A percentile compares a stretch with the other conserved stretches of the same genome.
Conservation (phyloP, 352 stramenopile species). For the Phytophthora melonis region DNA sequence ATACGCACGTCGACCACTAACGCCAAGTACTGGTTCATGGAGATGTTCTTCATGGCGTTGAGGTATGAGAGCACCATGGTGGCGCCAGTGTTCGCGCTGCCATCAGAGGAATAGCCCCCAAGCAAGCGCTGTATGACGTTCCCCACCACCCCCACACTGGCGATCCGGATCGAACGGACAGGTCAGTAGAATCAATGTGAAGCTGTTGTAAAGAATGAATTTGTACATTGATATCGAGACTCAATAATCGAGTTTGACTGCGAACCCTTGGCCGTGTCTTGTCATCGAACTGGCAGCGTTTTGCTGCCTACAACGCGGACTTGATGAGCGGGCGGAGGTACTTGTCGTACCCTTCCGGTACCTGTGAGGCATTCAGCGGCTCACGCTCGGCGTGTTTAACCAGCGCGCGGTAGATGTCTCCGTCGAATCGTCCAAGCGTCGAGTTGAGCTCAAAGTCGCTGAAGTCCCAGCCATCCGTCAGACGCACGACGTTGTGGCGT, state of each 20-base stretch:
- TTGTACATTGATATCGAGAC: constrained; percentile 25
- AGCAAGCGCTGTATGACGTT: constrained; percentile 6
- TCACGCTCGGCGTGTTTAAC: constrained; percentile 45
- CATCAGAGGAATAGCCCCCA: constrained; percentile 22
- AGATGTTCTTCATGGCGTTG: constrained; percentile 72
- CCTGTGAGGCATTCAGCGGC: constrained; percentile 54
- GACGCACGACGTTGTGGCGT: constrained; percentile 50
- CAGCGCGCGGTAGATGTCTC: constrained; percentile 59
- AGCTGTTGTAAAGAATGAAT: constrained; percentile 18
- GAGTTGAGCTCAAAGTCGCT: constrained; percentile 71
- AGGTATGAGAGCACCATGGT: constrained; percentile 69
- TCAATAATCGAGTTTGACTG: not conserved
- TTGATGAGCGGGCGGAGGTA: constrained; percentile 44
- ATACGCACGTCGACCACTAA: constrained; percentile 51
- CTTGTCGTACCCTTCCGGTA: constrained; percentile 50
- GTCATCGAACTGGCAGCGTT: too few species aligned
- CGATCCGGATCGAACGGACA: constrained; percentile 25
- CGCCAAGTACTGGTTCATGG: constrained; percentile 60
- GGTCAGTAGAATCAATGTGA: constrained; percentile 6
- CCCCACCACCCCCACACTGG: constrained; percentile 5
- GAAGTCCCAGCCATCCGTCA: constrained; percentile 52
- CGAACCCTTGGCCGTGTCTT: not conserved
- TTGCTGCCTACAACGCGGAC: constrained; percentile 31
- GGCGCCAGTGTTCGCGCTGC: constrained; percentile 51
- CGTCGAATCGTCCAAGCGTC: constrained; percentile 56